These are phyloP conservation scores for Phialemonium atrogriseum DNA, from an alignment of 2,329 filamentous ascomycete genomes.

Conservation along the genomic window DNA sequence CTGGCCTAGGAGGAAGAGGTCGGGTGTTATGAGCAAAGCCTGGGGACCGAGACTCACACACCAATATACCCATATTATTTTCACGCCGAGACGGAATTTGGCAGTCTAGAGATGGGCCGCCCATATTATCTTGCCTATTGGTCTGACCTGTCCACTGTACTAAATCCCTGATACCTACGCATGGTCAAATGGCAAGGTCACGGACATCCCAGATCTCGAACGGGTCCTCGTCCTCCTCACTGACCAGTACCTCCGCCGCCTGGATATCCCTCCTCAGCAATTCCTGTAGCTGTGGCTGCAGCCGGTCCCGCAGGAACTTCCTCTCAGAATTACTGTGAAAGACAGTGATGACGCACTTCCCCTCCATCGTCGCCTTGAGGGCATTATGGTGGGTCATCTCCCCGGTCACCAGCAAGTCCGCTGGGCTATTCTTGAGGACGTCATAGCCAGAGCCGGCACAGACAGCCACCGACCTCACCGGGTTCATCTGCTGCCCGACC, in stretches of 20 bases:
- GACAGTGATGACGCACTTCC: constrained; percentile 71
- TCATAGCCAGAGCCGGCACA: constrained; percentile 84
- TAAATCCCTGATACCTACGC: too few relatives aligned
- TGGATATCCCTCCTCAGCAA: constrained; percentile 41
- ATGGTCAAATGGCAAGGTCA: constrained; percentile 8
- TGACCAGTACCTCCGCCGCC: constrained; percentile 61
- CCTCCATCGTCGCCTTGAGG: constrained; percentile 74
- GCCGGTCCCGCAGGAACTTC: constrained; percentile 64
- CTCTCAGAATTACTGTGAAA: constrained; percentile 94
- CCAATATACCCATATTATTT: too few relatives aligned
- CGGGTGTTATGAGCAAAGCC: background rate
- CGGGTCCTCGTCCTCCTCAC: constrained; percentile 76
- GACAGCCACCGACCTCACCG: constrained; percentile 61
- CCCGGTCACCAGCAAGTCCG: constrained; percentile 81
- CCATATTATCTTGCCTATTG: too few relatives aligned
- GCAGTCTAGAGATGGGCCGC: too few relatives aligned
- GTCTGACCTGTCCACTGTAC: too few relatives aligned
- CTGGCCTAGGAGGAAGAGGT: too few relatives aligned
- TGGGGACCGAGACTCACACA: background rate
- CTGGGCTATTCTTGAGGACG: constrained; percentile 60
- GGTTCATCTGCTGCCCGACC: constrained; percentile 12
- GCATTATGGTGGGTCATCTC: constrained; percentile 93
- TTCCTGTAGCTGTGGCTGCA: constrained; percentile 57
- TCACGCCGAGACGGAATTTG: too few relatives aligned
- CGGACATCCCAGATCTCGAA: constrained; percentile 63